Conservation (phyloP, 768 basidiomycete species). For the Leccinum aurantiacum region DNA sequence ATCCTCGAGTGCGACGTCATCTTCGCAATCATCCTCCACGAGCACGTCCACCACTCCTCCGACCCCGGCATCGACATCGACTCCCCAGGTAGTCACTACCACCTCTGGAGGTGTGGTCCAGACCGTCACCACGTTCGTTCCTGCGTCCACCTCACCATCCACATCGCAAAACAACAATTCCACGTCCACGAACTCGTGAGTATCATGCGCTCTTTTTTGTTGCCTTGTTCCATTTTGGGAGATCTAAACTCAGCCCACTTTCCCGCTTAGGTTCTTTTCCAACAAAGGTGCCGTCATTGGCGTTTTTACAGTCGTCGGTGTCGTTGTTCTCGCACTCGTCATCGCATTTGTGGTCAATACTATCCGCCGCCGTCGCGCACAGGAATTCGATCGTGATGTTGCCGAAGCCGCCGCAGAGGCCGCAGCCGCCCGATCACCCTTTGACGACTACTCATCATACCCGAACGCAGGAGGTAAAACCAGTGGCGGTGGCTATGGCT, state of each 20-base stretch:
- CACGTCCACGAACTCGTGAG: constrained; percentile 26
- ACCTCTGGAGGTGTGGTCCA: neutral
- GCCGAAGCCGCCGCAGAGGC: constrained; percentile 70
- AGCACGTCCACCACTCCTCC: neutral
- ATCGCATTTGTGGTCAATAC: constrained; percentile 49
- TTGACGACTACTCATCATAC: constrained; percentile 46
- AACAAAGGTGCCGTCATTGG: constrained; percentile 75
- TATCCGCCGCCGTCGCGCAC: constrained; percentile 62
- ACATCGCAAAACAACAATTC: neutral
- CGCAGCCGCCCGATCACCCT: constrained; percentile 50
- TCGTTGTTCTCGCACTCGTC: constrained; percentile 52
- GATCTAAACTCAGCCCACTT: constrained; percentile 8
- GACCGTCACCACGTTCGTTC: constrained; percentile 12
- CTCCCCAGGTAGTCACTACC: constrained; percentile 8
- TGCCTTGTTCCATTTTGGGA: neutral
- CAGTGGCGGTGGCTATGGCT: constrained; percentile 32
- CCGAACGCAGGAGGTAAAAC: constrained; percentile 22
- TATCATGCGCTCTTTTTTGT: constrained; percentile 6
- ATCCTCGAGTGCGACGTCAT: neutral
- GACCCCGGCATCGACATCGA: neutral
- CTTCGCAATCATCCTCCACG: constrained; percentile 6
- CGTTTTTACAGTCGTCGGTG: constrained; percentile 69
- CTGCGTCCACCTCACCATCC: neutral
- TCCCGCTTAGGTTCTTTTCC: constrained; percentile 54
- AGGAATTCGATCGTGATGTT: constrained; percentile 70